A percentile compares a stretch with the other conserved stretches of the same genome.
Conservation (phyloP, 768 basidiomycete genomes). For the Trichaptum fuscoviolaceum region DNA sequence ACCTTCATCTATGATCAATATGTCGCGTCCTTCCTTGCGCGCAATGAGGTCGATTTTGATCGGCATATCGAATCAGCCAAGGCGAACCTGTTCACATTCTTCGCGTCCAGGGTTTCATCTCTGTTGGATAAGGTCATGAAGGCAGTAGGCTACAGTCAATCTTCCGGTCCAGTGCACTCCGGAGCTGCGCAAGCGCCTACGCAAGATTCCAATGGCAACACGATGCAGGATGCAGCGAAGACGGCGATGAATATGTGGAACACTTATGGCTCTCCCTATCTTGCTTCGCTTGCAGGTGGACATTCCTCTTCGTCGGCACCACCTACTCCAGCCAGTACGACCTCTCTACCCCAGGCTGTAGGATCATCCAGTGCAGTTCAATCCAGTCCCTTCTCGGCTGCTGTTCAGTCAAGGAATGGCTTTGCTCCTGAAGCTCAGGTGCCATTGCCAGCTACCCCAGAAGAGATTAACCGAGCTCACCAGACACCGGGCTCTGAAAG, state of each 20-base stretch:
- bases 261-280: not conserved
- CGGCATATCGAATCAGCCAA: conserved; percentile 51
- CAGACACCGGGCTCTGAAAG: not conserved
- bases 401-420: not conserved
- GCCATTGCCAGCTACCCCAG: not conserved
- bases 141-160: not conserved
- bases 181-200: not conserved
- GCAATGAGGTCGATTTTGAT: conserved; percentile 59
- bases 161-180: not conserved
- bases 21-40: conserved; percentile 53
- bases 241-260: not conserved
- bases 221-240: not conserved
- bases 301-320: not conserved
- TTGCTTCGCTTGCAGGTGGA: not conserved
- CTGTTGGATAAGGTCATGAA: conserved; percentile 39
- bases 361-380: not conserved
- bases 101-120: conserved; percentile 43
- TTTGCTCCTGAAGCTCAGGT: not conserved
- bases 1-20: conserved; percentile 57
- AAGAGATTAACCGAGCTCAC: not conserved
- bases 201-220: not conserved
- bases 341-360: not conserved
- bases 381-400: not conserved
- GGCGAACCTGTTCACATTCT: conserved; percentile 46
- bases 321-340: not conserved